Evolutionary conservation across 1,284 basidiomycete genomes (phyloP).

Genomic region (Lignosus rhinocerotis): DNA sequence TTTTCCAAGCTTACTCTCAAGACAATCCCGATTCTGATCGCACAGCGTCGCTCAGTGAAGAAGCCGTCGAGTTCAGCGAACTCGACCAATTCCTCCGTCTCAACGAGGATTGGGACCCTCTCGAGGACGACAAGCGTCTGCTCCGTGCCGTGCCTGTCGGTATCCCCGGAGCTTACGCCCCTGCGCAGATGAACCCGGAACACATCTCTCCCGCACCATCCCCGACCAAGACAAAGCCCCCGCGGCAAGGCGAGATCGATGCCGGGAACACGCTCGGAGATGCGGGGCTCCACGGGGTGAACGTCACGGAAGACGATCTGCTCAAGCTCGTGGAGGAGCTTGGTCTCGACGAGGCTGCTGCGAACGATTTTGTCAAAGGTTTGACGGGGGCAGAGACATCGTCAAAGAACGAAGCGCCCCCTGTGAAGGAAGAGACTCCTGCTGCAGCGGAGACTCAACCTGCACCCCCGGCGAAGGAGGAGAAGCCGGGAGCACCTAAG

Average conservation of each 20-base stretch:
- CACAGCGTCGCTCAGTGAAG: conserved; percentile 52
- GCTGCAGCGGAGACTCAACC: not conserved
- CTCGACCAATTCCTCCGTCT: conserved; percentile 70
- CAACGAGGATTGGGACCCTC: conserved; percentile 56
- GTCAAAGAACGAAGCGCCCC: conserved; percentile 1
- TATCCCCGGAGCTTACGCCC: conserved; percentile 73
- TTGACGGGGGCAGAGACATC: conserved; percentile 35
- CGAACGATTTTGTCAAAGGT: conserved; percentile 66
- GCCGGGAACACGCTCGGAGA: conserved; percentile 65
- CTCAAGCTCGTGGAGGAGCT: conserved; percentile 67
- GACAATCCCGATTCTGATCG: not conserved
- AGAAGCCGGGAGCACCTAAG: not conserved
- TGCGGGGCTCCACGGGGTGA: conserved; percentile 72
- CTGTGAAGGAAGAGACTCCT: not conserved
- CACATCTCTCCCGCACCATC: conserved; percentile 54
- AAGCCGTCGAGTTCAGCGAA: conserved; percentile 75
- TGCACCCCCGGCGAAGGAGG: conserved; percentile 1
- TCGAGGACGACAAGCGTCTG: conserved; percentile 54
- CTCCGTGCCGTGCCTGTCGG: conserved; percentile 62
- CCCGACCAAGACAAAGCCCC: conserved; percentile 35
- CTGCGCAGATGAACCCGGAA: conserved; percentile 76
- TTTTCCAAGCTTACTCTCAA: not conserved
- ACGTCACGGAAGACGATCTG: conserved; percentile 75
- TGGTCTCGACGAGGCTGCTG: conserved; percentile 71
- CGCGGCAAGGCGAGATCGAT: conserved; percentile 52